Conservation (phyloP, 164 flowering plant species). For the Buxus sempervirens region DNA sequence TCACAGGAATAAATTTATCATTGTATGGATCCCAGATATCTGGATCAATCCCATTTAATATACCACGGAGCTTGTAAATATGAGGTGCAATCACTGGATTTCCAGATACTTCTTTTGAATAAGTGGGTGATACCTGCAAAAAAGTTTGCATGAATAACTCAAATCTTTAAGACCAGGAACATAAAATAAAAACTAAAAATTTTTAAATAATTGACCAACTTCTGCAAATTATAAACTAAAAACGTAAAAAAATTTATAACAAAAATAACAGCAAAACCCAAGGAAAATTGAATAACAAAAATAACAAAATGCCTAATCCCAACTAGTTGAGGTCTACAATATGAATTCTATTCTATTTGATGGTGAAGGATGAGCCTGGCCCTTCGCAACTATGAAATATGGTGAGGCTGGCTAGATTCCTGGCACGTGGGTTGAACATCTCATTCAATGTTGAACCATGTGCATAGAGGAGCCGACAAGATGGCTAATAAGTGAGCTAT, state of each 20-base stretch:
- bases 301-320: not conserved
- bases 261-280: not conserved
- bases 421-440: no score
- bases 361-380: no score
- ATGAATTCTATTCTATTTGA: no score
- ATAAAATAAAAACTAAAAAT: not conserved
- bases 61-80: constrained; percentile 87
- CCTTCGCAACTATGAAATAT: no score
- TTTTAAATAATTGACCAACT: no score
- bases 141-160: not conserved
- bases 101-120: constrained; percentile 77
- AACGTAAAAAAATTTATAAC: no score
- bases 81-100: constrained; percentile 80
- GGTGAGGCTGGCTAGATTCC: no score
- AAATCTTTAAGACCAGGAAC: not conserved
- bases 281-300: not conserved
- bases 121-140: constrained; percentile 82
- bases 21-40: constrained; percentile 98
- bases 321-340: no score
- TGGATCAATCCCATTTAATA: constrained; percentile 92
- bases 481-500: no score
- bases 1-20: constrained; percentile 83
- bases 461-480: no score
- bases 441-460: no score
- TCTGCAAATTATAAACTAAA: no score